Evolutionary conservation across 148 eudicot species (phyloP).

Genomic region (Tetragonia tetragonoides): DNA sequence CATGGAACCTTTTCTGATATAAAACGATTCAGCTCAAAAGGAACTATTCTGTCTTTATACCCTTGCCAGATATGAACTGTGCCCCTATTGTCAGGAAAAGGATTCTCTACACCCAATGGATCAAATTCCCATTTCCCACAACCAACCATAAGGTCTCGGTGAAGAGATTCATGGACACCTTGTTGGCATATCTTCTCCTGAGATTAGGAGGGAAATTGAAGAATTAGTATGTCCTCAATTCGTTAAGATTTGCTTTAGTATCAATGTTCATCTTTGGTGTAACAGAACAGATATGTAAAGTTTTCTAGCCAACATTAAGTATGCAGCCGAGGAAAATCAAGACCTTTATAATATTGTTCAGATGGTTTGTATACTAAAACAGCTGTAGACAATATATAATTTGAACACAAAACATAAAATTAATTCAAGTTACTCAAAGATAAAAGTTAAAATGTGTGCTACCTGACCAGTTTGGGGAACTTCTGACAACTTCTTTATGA

Average conservation of each 20-base stretch:
- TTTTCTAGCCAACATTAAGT: background rate
- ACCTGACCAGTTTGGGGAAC: constrained; percentile 46
- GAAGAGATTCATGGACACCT: constrained; percentile 59
- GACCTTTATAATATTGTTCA: background rate
- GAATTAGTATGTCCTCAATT: background rate
- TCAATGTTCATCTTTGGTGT: background rate
- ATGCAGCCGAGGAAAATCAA: background rate
- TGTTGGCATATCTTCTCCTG: constrained; percentile 71
- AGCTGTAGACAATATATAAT: background rate
- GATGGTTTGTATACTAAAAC: too few species aligned
- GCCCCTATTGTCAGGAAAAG: constrained; percentile 59
- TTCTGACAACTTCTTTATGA: constrained; percentile 39
- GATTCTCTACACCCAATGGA: constrained; percentile 52
- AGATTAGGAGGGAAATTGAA: constrained; percentile 6
- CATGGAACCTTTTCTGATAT: constrained; percentile 35
- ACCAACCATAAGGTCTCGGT: constrained; percentile 61
- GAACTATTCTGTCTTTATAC: constrained; percentile 59
- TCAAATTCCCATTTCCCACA: constrained; percentile 71
- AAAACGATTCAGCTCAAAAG: constrained; percentile 35
- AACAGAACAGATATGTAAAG: background rate
- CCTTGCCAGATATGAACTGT: constrained; percentile 90
- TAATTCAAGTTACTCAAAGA: background rate
- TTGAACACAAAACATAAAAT: background rate
- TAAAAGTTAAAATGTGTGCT: constrained; percentile 3
- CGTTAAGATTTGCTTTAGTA: background rate